Base-by-base conservation (phyloP, 768 basidiomycete genomes). In the Russula dissimulans region DNA sequence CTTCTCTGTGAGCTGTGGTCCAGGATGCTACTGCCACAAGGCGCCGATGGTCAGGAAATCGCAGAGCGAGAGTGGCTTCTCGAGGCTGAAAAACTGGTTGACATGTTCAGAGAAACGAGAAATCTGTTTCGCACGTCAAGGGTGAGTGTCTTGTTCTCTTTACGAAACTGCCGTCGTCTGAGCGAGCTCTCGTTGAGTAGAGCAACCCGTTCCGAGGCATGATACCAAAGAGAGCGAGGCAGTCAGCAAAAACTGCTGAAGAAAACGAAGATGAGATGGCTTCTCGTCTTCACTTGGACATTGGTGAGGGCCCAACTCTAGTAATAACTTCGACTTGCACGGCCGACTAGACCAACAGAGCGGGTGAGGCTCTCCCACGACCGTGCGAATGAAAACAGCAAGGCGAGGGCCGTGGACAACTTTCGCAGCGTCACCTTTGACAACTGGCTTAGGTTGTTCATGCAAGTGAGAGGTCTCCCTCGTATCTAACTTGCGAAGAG, bases 41-140 rank as follows among this genome's bases (percentile, higher is more conserved):
- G 74, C 12, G 68, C 66, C 2, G 69, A 68, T 4, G 78, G 77
- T 3, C 76, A 80, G 22, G 72, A 74, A 1, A 80, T 81, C 14
- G 81, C 83, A 4, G 76, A 81, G 58, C 77, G 81, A 53, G 81
- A 86, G 66, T 97, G 94, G 89, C 74, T 95, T 64, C 69, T 86
- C 32, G 85, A 91, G 66, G 91, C 92, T 0, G 90, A 91, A 69
- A 87, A 83, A 66, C 76, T 99, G 48, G 80, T 97, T 4, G 94
- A 97, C 61, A 85, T 82, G 70, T 97, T 94, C 73, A 77, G 95
- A 54, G 87, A 93, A 74, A 94, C 94, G 0, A 80, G 86, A 62
- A 82, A 85, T 62, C 69, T 97, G 63, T 99, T 95, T 69, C 78
- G 87, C 66, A 84, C 86, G 3, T 85, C 85, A 32, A 74, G 86